Base-by-base conservation (phyloP, 495 filamentous ascomycete species). In the Halenospora varia region DNA sequence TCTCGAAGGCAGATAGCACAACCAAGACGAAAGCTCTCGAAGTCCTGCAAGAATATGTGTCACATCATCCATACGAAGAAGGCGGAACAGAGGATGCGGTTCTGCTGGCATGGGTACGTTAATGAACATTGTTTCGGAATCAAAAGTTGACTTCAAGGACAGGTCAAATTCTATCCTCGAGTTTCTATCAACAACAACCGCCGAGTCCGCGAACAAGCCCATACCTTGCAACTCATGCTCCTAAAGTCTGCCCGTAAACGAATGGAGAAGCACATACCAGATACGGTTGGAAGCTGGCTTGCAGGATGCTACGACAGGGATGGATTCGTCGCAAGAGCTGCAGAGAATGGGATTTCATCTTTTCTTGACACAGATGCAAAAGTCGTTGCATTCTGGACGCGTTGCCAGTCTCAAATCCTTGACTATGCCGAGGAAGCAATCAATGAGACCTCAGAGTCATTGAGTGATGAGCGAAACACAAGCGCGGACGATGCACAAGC, bases 11-110 rank as follows among this genome's bases (percentile, higher is more conserved):
- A 70, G 92, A 96, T 74, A 86, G 86, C 56, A 93, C 83, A 13
- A 99, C 95, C 24, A 93, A 95, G 63, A 78, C 86, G n/a, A 96
- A 95, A 68, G 94, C 91, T 0, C 68, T 99, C 49, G 93, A 97
- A 53, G 93, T 96, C 42, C 68, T 99, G 26, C 80, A 86, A 46
- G 67, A 79, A 40, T 81, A 87, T 64, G 73, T 90, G n/a, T 64
- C 75, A 45, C 60, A 55, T 55, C 76, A 61, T 68, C 72, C 51
- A 55, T 77, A 76, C 52, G 68, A 72, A 25, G 70, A 66, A 20
- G 79, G 75, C 1, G 85, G 81, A 8, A 69, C 86, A 13, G 89
- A 96, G 66, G 89, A 95, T 51, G 75, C 83, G 0, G 74, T 96
- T 2, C 70, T 97, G 51, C 86, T 90, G 53, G 88, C 88, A 62